Evolutionary conservation across 2,329 filamentous ascomycete genomes (phyloP), one percentile per base, ranked within the genome.

Genomic region (Penicillium thymicola): DNA sequence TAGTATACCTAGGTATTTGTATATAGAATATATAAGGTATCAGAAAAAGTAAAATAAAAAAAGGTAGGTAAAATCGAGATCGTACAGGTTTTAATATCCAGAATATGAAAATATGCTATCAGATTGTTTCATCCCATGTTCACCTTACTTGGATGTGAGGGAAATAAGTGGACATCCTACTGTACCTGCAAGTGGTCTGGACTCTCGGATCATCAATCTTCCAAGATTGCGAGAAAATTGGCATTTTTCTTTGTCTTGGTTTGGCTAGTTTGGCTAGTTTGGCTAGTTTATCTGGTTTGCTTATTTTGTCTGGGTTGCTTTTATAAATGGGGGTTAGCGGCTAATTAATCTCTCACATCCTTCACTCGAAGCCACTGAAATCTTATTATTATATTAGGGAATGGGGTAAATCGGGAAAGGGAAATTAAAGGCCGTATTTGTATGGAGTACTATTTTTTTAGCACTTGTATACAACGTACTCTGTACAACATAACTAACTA

Each of bases 51-150:
- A 13, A 30, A 50, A 28, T 16, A 1, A 2, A 16, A 16, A 48
- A 4, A 4, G 11, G 11, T 2, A 42, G 9, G 9, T 34, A 18
- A 27, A 18, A 43, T 51, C 11, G 40, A 51, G 14, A 49, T 30
- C 2, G 21, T 41, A 43, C 28, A 28, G 27, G n/a, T 10, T 54
- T 54, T 54, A 54, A 54, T 49, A 28, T 43, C 10, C 5, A 43
- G 28, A 43, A n/a, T 9, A 42, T 23, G 21, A 43, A 43, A 43
- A n/a, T 9, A 42, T 23, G 21, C 40, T 44, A 51, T 40, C 38
- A 36, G 21, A 46, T 27, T 55, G 54, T 55, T 55, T 55, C 54
- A 55, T 55, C 48, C 41, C 54, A 46, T 52, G 46, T 51, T 55
- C 47, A 32, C 54, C 54, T 55, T 55, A 51, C 54, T 45, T 55